Evolutionary conservation across 805 yeast genomes (phyloP), one percentile per base, ranked within the genome.

Genomic region (Jamesozyma spencerorum): DNA sequence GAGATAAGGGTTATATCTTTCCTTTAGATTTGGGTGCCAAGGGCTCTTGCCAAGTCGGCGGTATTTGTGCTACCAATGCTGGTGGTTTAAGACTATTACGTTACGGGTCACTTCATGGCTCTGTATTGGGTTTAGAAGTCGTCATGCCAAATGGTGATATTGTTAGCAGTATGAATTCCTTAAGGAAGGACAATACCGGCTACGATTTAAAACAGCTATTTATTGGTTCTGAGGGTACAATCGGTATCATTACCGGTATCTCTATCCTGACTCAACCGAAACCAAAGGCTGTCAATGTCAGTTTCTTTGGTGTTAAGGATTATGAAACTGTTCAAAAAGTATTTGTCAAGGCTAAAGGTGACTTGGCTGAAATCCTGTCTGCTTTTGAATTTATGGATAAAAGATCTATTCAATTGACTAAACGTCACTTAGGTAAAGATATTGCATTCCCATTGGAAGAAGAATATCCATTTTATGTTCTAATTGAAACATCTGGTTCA

Each of bases 401-500:
- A 20, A 75, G 69, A 48, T 79, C 81, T 24, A 94, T 75, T 65
- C 50, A 65, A 31, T 66, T 85, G 45, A 77, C 86, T n/a, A 72
- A 72, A 22, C 63, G 71, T 43, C 78, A 81, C 58, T 65, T 81
- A 47, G 37, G 29, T 4, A 72, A 75, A 41, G 63, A 69, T 27
- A 14, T 71, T 11, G 42, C 54, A 12, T 87, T 84, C 55, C 98
- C 98, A 5, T 75, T 92, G 39, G 92, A 82, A 50, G 77, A 74
- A 18, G 78, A 79, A 44, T 81, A 84, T 63, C 95, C 95, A 39
- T 92, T 87, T 60, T 90, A 86, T 59, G 79, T 92, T 2, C 70
- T 92, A 46, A 86, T 92, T 51, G 98, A 92, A 68, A 90, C 96
- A 11, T 79, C 92, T n/a, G 98, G 98, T 7, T 86, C 97, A 4